A percentile compares a stretch with the other conserved stretches of the same genome.
phyloP scores from a whole-genome alignment of 139 green algal genomes.

The Closterium sp. region DNA sequence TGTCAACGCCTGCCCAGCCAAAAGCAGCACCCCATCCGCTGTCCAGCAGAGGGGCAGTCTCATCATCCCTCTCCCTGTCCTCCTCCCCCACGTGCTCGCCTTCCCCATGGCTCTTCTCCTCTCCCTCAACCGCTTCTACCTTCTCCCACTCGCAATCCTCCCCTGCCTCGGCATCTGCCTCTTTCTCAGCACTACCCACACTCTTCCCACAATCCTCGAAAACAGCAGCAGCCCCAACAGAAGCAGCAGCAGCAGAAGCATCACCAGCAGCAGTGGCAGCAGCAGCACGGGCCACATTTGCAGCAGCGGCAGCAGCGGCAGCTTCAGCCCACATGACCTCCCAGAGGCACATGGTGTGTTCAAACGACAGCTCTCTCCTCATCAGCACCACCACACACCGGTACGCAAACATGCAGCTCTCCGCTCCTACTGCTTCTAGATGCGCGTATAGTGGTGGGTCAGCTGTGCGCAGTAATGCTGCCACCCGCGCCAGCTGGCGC shows the following conservation, averaged over 20 bases:
- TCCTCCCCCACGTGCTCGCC: neutral
- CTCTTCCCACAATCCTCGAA: too few relatives aligned
- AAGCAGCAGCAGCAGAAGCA: neutral
- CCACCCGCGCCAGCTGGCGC: conserved; percentile 61
- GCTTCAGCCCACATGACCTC: conserved; percentile 45
- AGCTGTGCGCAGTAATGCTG: conserved; percentile 54
- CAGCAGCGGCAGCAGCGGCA: neutral
- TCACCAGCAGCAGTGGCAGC: conserved; percentile 10
- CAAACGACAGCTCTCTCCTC: conserved; percentile 69
- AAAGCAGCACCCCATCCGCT: neutral
- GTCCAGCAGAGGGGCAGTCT: neutral
- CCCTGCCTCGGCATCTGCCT: neutral
- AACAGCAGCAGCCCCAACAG: neutral
- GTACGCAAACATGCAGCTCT: conserved; percentile 43
- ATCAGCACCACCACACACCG: conserved; percentile 71
- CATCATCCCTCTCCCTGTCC: neutral
- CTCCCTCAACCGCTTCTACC: neutral
- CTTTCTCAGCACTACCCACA: too few relatives aligned
- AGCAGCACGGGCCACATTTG: neutral
- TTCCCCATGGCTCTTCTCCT: neutral
- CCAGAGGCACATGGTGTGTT: conserved; percentile 54
- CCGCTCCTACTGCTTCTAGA: neutral
- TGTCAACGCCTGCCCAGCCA: neutral
- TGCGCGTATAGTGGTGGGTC: conserved; percentile 56
- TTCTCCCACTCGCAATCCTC: neutral